Base-by-base conservation (phyloP, 192 early-diverging fungal species). In the Kappamyces sp. region DNA sequence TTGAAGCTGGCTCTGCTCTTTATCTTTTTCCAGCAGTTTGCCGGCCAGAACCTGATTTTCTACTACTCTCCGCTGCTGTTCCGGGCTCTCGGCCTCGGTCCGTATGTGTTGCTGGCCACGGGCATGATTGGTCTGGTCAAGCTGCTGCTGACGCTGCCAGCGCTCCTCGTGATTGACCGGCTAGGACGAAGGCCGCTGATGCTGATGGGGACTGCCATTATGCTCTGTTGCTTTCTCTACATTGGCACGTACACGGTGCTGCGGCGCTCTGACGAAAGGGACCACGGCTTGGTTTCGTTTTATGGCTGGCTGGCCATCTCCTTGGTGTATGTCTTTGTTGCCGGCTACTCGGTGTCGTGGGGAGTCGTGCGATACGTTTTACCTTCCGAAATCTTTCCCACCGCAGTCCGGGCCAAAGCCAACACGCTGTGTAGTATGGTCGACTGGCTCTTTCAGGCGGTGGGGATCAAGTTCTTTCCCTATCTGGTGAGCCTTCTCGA, bases 241-340 rank as follows among this genome's bases (percentile, higher is more conserved):
- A 60, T 55, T 55, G 65, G 5, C 63, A 67, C 37, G 63, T 73
- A 57, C 66, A 63, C 43, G 65, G 63, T 40, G 64, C 51, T 39
- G 64, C 47, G n/a, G n/a, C n/a, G n/a, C n/a, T n/a, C n/a, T n/a
- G n/a, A n/a, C n/a, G n/a, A n/a, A n/a, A n/a, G n/a, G n/a, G n/a
- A n/a, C n/a, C n/a, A n/a, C n/a, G n/a, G n/a, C n/a, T n/a, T n/a
- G n/a, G n/a, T n/a, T n/a, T n/a, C n/a, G n/a, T n/a, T n/a, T n/a
- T n/a, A n/a, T 0, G 69, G 71, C 32, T 73, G 65, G 47, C 36
- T 63, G 12, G 54, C 66, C n/a, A 63, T 69, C 35, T 41, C 46
- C 9, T 57, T 70, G 5, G 34, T 42, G 12, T 63, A 50, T 11
- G 38, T 65, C 14, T 65, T 65, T 35, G 59, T 65, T 30, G 36